Percentiles rank a stretch among this genome's conserved stretches.
Evolutionary conservation across 495 filamentous ascomycete species (phyloP).

Genomic region (Chaetomidium leptoderma): DNA sequence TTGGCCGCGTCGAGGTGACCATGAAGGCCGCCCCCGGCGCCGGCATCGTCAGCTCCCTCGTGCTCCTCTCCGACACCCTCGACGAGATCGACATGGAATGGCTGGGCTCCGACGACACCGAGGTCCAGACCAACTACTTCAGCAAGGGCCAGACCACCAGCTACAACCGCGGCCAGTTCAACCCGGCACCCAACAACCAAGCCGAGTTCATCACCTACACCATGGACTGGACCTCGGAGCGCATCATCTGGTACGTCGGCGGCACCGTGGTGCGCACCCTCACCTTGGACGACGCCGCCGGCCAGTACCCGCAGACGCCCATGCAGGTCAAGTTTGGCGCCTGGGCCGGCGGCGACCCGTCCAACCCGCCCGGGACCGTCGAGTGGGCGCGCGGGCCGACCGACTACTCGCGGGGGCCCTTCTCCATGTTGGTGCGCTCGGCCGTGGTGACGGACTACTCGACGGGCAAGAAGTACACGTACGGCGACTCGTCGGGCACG

Average conservation of each 20-base stretch:
- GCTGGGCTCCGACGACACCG: conserved; percentile 58
- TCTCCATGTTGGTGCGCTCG: conserved; percentile 75
- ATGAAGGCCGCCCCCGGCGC: conserved; percentile 65
- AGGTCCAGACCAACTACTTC: conserved; percentile 90
- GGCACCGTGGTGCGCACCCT: conserved; percentile 66
- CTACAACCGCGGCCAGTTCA: conserved; percentile 72
- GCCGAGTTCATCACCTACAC: conserved; percentile 77
- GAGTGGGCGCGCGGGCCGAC: conserved; percentile 81
- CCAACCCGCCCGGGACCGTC: conserved; percentile 71
- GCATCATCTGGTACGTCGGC: conserved; percentile 79
- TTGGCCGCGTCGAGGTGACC: conserved; percentile 68
- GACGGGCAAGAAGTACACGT: conserved; percentile 76
- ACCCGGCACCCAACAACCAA: conserved; percentile 58
- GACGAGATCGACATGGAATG: conserved; percentile 96
- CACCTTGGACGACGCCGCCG: conserved; percentile 49
- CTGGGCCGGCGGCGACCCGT: conserved; percentile 80
- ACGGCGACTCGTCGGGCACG: conserved; percentile 67
- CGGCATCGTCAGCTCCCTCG: conserved; percentile 77
- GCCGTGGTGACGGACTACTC: conserved; percentile 84
- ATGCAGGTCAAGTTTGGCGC: conserved; percentile 81
- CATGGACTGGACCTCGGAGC: conserved; percentile 77
- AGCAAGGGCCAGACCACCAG: conserved; percentile 75
- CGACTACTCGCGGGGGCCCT: conserved; percentile 75
- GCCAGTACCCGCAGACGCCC: conserved; percentile 85
- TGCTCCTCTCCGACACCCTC: conserved; percentile 82